Evolutionary conservation across 805 yeast species (phyloP).

Genomic region (Myxozyma monticola): DNA sequence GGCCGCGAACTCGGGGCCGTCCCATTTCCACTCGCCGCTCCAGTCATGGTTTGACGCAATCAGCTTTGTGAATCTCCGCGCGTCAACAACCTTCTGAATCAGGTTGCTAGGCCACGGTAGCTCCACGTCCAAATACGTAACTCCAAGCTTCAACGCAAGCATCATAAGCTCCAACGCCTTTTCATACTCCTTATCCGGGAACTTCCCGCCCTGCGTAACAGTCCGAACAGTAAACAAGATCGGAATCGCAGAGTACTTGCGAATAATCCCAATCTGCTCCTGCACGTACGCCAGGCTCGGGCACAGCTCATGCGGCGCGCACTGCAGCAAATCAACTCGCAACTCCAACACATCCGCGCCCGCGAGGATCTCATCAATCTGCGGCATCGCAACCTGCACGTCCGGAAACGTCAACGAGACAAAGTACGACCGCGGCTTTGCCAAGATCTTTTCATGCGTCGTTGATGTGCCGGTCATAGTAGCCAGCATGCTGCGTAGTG

Average conservation of each 20-base stretch:
- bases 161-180: conserved; percentile 52
- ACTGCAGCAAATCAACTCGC: conserved; percentile 65
- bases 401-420: conserved; percentile 73
- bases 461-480: conserved; percentile 59
- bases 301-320: conserved; percentile 22
- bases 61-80: conserved; percentile 62
- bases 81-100: conserved; percentile 51
- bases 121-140: conserved; percentile 80
- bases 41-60: conserved; percentile 85
- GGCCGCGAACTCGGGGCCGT: conserved; percentile 68
- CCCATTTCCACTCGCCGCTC: conserved; percentile 63
- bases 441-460: conserved; percentile 42
- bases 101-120: conserved; percentile 62
- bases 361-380: conserved; percentile 54
- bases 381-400: conserved; percentile 47
- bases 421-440: conserved; percentile 53
- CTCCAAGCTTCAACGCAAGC: conserved; percentile 73
- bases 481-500: conserved; percentile 55
- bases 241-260: conserved; percentile 67
- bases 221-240: conserved; percentile 81
- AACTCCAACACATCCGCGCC: conserved; percentile 85
- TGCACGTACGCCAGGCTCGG: conserved; percentile 55
- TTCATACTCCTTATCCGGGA: conserved; percentile 58
- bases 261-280: conserved; percentile 68
- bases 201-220: conserved; percentile 74